phyloP scores from a whole-genome alignment of 2,329 filamentous ascomycete species.

The Zalaria sp. region DNA sequence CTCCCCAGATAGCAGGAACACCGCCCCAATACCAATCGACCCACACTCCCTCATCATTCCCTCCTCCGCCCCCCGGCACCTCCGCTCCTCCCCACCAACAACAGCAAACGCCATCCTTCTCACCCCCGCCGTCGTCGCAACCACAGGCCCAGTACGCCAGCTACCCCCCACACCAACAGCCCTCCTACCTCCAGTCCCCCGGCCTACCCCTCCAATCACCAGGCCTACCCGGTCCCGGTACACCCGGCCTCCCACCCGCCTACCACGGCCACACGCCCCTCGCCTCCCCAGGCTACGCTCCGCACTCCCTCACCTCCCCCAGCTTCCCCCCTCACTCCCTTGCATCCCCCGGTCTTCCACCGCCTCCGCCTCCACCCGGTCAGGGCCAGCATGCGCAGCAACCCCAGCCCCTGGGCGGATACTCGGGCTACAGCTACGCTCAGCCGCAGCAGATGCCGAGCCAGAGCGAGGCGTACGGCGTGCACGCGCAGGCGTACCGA shows the following conservation, averaged over 20 bases:
- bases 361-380: constrained; percentile 31
- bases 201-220: constrained; percentile 10
- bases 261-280: constrained; percentile 21
- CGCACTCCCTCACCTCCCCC: constrained; percentile 19
- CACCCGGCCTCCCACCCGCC: constrained; percentile 17
- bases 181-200: constrained; percentile 6
- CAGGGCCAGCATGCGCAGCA: constrained; percentile 7
- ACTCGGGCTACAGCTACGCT: constrained; percentile 39
- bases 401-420: constrained; percentile 26
- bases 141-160: constrained; percentile 21
- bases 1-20: not conserved
- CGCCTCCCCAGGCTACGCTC: constrained; percentile 24
- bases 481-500: constrained; percentile 57
- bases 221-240: constrained; percentile 7
- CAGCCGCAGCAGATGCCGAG: constrained; percentile 13
- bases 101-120: constrained; percentile 13
- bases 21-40: not conserved
- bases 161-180: constrained; percentile 15
- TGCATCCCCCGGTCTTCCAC: constrained; percentile 8
- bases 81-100: not conserved
- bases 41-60: constrained; percentile 10
- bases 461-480: constrained; percentile 28
- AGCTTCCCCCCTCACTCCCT: constrained; percentile 8
- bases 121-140: constrained; percentile 17
- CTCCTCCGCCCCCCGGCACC: constrained; percentile 9